Conservation (phyloP, 2,329 filamentous ascomycete genomes). For the Coniochaeta ligniaria region DNA sequence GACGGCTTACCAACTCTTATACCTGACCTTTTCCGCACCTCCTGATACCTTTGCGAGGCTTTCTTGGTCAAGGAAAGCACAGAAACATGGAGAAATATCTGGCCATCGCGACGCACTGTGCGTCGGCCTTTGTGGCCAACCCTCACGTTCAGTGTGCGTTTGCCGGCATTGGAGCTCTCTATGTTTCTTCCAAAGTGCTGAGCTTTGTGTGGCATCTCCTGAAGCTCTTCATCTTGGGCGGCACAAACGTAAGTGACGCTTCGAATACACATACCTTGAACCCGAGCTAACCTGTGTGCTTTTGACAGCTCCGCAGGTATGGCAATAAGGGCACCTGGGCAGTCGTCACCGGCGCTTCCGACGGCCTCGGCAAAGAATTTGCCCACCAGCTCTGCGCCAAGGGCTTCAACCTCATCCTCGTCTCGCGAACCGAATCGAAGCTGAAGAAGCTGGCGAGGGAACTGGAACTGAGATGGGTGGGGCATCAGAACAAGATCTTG, state of each 20-base stretch:
- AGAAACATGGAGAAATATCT: not conserved
- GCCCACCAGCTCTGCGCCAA: constrained; percentile 82
- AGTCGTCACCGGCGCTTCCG: constrained; percentile 88
- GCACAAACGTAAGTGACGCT: constrained; percentile 42
- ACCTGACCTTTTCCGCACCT: not conserved
- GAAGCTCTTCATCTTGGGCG: constrained; percentile 61
- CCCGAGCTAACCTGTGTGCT: constrained; percentile 11
- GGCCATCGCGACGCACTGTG: constrained; percentile 19
- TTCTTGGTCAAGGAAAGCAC: constrained; percentile 4
- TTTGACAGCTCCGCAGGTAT: constrained; percentile 71
- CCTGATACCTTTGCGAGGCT: not conserved
- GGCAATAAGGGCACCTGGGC: constrained; percentile 91
- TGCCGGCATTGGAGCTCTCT: constrained; percentile 51
- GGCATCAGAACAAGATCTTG: constrained; percentile 63
- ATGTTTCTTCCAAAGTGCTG: constrained; percentile 46
- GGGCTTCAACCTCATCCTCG: constrained; percentile 90
- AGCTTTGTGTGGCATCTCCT: constrained; percentile 55
- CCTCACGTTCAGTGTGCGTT: constrained; percentile 37
- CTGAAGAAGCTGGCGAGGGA: constrained; percentile 70
- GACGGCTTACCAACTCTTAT: not conserved
- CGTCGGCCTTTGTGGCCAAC: constrained; percentile 24
- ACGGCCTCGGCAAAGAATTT: constrained; percentile 96
- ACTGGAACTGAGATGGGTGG: constrained; percentile 62
- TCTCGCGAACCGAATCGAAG: constrained; percentile 93
- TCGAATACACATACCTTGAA: not conserved